phyloP scores from a whole-genome alignment of 176 grass and related monocot genomes.

The Thalia dealbata region DNA sequence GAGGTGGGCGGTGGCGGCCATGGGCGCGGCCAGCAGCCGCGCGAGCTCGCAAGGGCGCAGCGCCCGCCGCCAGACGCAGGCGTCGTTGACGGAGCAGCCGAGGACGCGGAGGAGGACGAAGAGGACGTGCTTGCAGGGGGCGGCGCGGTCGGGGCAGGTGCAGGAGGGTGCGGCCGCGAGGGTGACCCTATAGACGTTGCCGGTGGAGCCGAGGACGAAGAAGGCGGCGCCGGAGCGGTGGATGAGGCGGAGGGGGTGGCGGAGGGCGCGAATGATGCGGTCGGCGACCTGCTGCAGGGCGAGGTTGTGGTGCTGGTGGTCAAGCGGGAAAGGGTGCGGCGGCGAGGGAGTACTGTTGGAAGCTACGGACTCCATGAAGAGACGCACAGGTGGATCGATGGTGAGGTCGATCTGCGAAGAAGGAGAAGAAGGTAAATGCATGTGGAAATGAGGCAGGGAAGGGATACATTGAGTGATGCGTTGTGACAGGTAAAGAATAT shows the following conservation, averaged over 20 bases:
- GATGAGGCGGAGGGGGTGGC: slow-evolving; percentile 19
- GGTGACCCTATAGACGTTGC: slow-evolving; percentile 84
- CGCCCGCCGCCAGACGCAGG: slow-evolving; percentile 63
- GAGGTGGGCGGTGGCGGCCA: slow-evolving; percentile 23
- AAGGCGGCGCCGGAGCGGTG: slow-evolving; percentile 17
- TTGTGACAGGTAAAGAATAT: background rate
- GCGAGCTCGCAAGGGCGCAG: slow-evolving; percentile 64
- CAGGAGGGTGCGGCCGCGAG: slow-evolving; percentile 44
- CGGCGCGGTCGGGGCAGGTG: slow-evolving; percentile 70
- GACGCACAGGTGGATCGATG: too few species aligned
- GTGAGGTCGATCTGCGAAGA: too few species aligned
- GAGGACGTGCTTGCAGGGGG: slow-evolving; percentile 89
- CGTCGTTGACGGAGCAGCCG: slow-evolving; percentile 63
- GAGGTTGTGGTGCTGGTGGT: slow-evolving; percentile 15
- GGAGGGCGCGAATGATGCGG: slow-evolving; percentile 44
- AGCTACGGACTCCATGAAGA: background rate
- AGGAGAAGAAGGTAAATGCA: background rate
- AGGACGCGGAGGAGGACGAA: slow-evolving; percentile 92
- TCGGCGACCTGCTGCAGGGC: slow-evolving; percentile 32
- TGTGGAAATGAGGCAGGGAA: background rate
- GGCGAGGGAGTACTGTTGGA: background rate
- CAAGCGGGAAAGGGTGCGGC: too few species aligned
- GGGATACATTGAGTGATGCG: background rate
- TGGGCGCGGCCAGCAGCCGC: slow-evolving; percentile 47
- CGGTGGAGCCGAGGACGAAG: slow-evolving; percentile 33